Conservation (phyloP, 352 stramenopile genomes). For the Phytopythium delawarense region DNA sequence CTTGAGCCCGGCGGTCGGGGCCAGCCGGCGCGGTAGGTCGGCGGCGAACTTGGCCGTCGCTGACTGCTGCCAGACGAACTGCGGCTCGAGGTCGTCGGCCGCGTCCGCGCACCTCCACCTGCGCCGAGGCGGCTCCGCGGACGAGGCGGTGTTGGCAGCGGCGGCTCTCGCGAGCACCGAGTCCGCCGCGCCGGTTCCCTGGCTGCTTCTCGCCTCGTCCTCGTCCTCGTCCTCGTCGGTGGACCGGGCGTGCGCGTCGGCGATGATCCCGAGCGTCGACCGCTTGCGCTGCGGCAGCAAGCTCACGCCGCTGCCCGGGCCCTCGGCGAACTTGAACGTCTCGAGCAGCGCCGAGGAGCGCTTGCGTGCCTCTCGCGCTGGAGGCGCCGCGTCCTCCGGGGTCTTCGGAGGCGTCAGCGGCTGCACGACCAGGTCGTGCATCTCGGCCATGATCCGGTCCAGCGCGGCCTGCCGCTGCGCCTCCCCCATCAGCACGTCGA, state of each 20-base stretch:
- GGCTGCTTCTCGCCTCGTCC: background rate
- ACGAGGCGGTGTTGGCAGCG: background rate
- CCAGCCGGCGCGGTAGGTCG: conserved; percentile 26
- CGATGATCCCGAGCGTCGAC: conserved; percentile 21
- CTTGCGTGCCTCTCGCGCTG: background rate
- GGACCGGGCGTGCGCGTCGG: conserved; percentile 3
- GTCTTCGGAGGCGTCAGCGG: conserved; percentile 8
- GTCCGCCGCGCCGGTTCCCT: background rate
- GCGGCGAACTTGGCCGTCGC: conserved; percentile 28
- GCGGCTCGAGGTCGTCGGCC: conserved; percentile 1
- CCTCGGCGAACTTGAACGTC: background rate
- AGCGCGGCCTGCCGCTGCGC: conserved; percentile 60
- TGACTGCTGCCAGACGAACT: conserved; percentile 52
- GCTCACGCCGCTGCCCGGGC: background rate
- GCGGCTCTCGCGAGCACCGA: background rate
- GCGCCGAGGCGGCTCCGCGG: background rate
- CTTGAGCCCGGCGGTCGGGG: background rate
- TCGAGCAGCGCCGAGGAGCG: background rate
- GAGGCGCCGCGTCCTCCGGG: background rate
- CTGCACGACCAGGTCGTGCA: conserved; percentile 34
- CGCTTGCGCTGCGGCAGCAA: conserved; percentile 38
- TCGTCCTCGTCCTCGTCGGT: conserved; percentile 21
- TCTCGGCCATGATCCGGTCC: conserved; percentile 58
- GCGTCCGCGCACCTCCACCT: background rate
- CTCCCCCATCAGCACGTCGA: conserved; percentile 50